Evolutionary conservation across 2,329 filamentous ascomycete species (phyloP).

Genomic region (Teratosphaeria viscida): DNA sequence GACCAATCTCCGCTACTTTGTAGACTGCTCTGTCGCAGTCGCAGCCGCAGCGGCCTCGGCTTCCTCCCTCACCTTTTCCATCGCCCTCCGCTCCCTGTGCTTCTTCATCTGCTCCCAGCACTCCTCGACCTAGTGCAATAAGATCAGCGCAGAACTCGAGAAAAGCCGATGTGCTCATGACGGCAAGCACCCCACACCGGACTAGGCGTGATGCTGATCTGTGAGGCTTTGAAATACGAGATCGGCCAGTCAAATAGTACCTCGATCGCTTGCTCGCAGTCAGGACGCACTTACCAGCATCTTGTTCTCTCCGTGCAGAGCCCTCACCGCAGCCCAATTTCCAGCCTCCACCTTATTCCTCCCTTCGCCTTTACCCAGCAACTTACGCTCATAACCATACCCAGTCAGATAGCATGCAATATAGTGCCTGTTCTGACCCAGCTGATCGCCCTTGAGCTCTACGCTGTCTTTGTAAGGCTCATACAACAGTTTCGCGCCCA

Average conservation of each 20-base stretch:
- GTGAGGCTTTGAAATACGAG: neutral
- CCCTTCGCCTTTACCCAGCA: constrained; percentile 54
- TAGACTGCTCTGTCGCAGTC: neutral
- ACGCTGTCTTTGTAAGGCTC: constrained; percentile 43
- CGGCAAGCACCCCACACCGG: neutral
- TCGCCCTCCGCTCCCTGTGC: constrained; percentile 8
- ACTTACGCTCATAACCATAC: constrained; percentile 54
- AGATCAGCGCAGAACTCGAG: neutral
- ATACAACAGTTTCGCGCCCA: constrained; percentile 29
- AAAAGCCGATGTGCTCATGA: neutral
- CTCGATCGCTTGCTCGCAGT: neutral
- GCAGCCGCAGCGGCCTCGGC: neutral
- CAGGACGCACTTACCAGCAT: constrained; percentile 9
- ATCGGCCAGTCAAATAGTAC: neutral
- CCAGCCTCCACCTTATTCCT: constrained; percentile 61
- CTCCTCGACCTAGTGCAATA: constrained; percentile 2
- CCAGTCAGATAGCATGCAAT: constrained; percentile 57
- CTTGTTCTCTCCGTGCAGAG: constrained; percentile 40
- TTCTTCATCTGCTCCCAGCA: constrained; percentile 9
- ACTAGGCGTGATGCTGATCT: neutral
- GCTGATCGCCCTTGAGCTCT: constrained; percentile 47
- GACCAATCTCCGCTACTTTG: no score
- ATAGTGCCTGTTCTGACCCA: constrained; percentile 40
- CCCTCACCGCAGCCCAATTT: constrained; percentile 52
- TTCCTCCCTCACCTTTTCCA: constrained; percentile 7